Evolutionary conservation across 2,329 filamentous ascomycete species (phyloP).

Genomic region (Salinomyces thailandicus): DNA sequence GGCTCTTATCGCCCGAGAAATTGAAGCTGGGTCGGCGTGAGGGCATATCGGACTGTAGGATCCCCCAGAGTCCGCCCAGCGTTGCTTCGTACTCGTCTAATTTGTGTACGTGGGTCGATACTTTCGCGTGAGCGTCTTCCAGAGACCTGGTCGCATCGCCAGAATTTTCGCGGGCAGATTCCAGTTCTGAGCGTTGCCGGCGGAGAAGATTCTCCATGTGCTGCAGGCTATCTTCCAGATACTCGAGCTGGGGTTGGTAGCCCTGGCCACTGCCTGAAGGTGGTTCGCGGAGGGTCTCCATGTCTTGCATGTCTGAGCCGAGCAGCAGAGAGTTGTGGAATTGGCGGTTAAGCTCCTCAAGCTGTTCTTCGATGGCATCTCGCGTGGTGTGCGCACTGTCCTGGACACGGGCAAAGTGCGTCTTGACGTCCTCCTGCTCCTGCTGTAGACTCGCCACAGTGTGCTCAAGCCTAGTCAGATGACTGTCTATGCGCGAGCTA

Average conservation of each 20-base stretch:
- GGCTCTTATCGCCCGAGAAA: constrained; percentile 22
- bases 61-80: constrained; percentile 43
- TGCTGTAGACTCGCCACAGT: constrained; percentile 19
- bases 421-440: constrained; percentile 17
- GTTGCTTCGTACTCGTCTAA: constrained; percentile 47
- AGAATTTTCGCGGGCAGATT: constrained; percentile 13
- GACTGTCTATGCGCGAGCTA: constrained; percentile 12
- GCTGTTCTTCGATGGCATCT: constrained; percentile 18
- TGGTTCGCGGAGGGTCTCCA: constrained; percentile 44
- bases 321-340: constrained; percentile 28
- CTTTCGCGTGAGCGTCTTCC: constrained; percentile 15
- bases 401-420: constrained; percentile 17
- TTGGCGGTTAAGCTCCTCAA: constrained; percentile 14
- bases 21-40: constrained; percentile 5
- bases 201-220: constrained; percentile 23
- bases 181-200: constrained; percentile 20
- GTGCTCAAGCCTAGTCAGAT: constrained; percentile 17
- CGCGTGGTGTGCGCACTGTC: constrained; percentile 12
- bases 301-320: constrained; percentile 41
- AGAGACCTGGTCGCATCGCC: constrained; percentile 5
- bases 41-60: constrained; percentile 31
- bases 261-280: constrained; percentile 48
- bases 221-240: constrained; percentile 52
- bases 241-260: constrained; percentile 57
- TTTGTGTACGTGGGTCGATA: constrained; percentile 25